Conservation (phyloP, 2,329 filamentous ascomycete species). For the Gaeumannomyces sp. region DNA sequence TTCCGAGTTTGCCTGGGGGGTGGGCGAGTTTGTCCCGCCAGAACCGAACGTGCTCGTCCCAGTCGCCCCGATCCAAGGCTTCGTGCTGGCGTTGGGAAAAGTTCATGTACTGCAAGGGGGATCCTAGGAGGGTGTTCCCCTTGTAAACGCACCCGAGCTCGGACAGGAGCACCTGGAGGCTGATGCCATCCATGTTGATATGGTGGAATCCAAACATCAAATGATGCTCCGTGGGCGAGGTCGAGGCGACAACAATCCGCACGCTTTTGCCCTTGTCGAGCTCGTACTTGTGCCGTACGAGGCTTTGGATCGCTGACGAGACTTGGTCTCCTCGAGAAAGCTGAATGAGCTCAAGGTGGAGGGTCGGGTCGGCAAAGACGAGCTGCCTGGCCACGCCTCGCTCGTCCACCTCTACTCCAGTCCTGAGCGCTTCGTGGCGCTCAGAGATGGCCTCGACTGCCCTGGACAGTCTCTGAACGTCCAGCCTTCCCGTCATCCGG, state of each 20-base stretch:
- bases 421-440: conserved; percentile 29
- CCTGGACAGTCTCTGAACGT: conserved; percentile 21
- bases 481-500: conserved; percentile 26
- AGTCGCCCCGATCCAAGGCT: conserved; percentile 16
- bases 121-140: conserved; percentile 16
- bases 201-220: conserved; percentile 41
- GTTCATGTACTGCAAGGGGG: conserved; percentile 27
- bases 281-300: conserved; percentile 28
- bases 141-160: conserved; percentile 40
- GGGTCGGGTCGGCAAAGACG: conserved; percentile 12
- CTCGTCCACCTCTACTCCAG: conserved; percentile 22
- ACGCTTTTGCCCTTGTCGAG: conserved; percentile 29
- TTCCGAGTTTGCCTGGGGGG: conserved; percentile 8
- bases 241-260: conserved; percentile 28
- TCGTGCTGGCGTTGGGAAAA: conserved; percentile 27
- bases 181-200: conserved; percentile 43
- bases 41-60: conserved; percentile 17
- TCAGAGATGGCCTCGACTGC: conserved; percentile 26
- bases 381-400: conserved; percentile 13
- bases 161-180: conserved; percentile 33
- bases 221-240: conserved; percentile 27
- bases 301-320: conserved; percentile 25
- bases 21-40: conserved; percentile 12
- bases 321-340: conserved; percentile 17
- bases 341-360: conserved; percentile 13